Evolutionary conservation across 2,329 filamentous ascomycete genomes (phyloP).

Genomic region (Penicillium occitanis): DNA sequence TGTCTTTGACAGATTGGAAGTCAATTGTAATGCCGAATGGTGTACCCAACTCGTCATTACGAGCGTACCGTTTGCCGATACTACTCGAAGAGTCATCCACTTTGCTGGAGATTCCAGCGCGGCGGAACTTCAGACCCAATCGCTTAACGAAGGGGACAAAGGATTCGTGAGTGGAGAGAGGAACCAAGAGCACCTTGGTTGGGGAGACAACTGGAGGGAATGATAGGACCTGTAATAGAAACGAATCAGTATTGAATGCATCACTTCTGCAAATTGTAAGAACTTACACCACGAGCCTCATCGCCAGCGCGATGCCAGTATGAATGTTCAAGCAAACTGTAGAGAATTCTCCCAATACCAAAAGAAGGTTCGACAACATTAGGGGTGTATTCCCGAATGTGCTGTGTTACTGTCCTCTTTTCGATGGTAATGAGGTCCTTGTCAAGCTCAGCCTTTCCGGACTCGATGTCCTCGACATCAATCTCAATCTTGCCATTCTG

Average conservation of each 20-base stretch:
- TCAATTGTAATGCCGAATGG: slow-evolving; percentile 92
- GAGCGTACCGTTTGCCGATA: slow-evolving; percentile 91
- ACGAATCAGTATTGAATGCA: slow-evolving; percentile 16
- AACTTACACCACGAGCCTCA: slow-evolving; percentile 80
- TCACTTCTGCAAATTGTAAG: not conserved
- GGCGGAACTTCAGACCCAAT: slow-evolving; percentile 73
- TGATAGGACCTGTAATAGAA: slow-evolving; percentile 60
- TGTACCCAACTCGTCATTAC: slow-evolving; percentile 94
- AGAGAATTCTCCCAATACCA: slow-evolving; percentile 91
- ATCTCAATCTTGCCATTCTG: slow-evolving; percentile 73
- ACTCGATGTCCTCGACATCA: slow-evolving; percentile 65
- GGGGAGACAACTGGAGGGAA: slow-evolving; percentile 81
- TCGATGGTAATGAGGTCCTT: slow-evolving; percentile 81
- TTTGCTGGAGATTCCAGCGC: slow-evolving; percentile 74
- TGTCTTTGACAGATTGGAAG: slow-evolving; percentile 90
- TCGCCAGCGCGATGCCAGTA: slow-evolving; percentile 89
- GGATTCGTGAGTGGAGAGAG: slow-evolving; percentile 75
- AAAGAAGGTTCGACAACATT: slow-evolving; percentile 98
- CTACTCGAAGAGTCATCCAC: slow-evolving; percentile 87
- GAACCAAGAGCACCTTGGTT: slow-evolving; percentile 90
- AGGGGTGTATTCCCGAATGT: slow-evolving; percentile 85
- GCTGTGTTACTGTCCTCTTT: slow-evolving; percentile 77
- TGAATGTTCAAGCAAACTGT: slow-evolving; percentile 87
- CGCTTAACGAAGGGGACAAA: slow-evolving; percentile 76
- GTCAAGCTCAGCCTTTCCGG: slow-evolving; percentile 74